These are phyloP conservation scores for Trichophyton mentagrophytes DNA, from an alignment of 2,329 filamentous ascomycete genomes.

Conservation along the genomic window DNA sequence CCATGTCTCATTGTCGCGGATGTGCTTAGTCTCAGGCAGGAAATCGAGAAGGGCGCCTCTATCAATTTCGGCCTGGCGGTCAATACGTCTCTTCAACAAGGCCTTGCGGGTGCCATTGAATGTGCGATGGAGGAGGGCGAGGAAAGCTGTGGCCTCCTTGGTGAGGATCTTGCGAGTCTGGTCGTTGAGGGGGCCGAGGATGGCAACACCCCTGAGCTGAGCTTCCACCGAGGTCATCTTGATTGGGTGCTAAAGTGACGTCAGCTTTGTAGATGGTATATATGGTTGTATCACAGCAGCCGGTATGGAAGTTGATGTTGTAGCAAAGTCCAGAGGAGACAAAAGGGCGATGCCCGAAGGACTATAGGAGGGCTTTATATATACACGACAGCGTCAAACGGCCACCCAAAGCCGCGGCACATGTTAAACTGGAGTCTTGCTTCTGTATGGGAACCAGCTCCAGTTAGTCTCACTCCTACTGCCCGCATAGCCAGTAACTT, in stretches of 20 bases:
- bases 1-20: conserved; percentile 90
- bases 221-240: conserved; percentile 57
- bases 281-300: neutral
- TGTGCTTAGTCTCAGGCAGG: conserved; percentile 86
- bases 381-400: conserved; percentile 7
- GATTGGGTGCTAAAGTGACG: neutral
- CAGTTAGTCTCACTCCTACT: neutral
- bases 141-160: conserved; percentile 78
- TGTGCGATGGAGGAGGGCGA: conserved; percentile 84
- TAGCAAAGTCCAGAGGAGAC: neutral
- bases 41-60: conserved; percentile 82
- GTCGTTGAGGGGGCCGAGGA: conserved; percentile 67
- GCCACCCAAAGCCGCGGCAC: conserved; percentile 10
- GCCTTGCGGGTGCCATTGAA: conserved; percentile 84
- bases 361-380: neutral
- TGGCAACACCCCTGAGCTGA: conserved; percentile 75
- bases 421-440: conserved; percentile 8
- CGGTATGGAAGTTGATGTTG: neutral
- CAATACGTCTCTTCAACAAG: conserved; percentile 71
- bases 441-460: neutral
- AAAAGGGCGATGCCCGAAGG: neutral
- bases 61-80: conserved; percentile 87
- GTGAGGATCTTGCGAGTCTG: conserved; percentile 81
- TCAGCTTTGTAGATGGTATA: neutral
- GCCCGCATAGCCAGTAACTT: neutral